These are phyloP conservation scores for Nitzschia inconspicua DNA, from an alignment of 108 stramenopile species.

Conservation along the genomic window DNA sequence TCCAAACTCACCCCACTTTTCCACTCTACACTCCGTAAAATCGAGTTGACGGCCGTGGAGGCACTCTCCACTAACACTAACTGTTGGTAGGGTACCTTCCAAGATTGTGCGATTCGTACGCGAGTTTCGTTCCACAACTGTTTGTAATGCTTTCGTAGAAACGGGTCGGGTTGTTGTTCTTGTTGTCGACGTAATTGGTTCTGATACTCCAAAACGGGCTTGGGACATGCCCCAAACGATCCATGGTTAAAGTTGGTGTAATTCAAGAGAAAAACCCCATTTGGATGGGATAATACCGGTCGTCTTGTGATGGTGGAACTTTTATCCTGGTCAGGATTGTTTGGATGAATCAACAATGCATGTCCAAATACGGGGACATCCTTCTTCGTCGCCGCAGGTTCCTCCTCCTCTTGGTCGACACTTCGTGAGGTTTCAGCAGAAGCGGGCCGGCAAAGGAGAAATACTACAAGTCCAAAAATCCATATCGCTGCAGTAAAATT, in stretches of 20 bases:
- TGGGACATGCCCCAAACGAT: conserved; percentile 15
- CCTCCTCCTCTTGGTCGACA: too few species aligned
- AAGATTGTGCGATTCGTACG: neutral
- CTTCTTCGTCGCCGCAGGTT: too few species aligned
- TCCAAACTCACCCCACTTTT: too few species aligned
- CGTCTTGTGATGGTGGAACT: too few species aligned
- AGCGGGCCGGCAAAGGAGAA: too few species aligned
- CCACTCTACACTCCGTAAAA: conserved; percentile 11
- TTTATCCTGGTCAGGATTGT: too few species aligned
- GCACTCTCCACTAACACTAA: conserved; percentile 29
- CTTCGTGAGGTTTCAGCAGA: too few species aligned
- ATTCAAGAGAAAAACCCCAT: conserved; percentile 6
- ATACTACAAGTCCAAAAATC: too few species aligned
- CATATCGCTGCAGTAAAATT: too few species aligned
- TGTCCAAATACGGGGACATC: too few species aligned
- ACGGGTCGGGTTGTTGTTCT: conserved; percentile 17
- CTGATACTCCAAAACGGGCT: conserved; percentile 12
- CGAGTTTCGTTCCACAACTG: neutral
- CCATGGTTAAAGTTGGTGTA: conserved; percentile 27
- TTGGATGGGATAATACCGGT: too few species aligned
- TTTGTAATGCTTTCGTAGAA: conserved; percentile 2
- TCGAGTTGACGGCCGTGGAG: conserved; percentile 28
- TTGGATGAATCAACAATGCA: too few species aligned
- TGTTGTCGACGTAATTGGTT: neutral
- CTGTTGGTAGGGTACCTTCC: neutral